Percentiles rank a stretch among this genome's conserved stretches.
Evolutionary conservation across 768 basidiomycete genomes (phyloP).

Genomic region (Suillus spraguei): DNA sequence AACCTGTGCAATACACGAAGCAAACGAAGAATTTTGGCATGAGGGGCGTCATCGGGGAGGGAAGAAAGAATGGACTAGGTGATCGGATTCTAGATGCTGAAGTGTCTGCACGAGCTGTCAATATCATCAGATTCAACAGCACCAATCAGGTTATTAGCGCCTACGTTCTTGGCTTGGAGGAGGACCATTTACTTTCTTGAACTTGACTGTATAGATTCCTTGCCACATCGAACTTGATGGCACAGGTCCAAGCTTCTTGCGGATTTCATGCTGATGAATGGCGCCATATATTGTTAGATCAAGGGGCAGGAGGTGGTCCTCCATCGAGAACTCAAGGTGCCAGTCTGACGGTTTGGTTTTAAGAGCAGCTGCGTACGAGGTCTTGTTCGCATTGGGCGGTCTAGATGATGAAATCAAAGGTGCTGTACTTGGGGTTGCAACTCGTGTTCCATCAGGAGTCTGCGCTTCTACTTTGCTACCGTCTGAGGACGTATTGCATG

Average conservation of each 20-base stretch:
- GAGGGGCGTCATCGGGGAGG: slow-evolving; percentile 79
- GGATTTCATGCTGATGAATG: slow-evolving; percentile 87
- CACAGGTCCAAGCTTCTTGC: slow-evolving; percentile 66
- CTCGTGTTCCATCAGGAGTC: slow-evolving; percentile 94
- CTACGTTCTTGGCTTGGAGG: slow-evolving; percentile 62
- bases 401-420: slow-evolving; percentile 35
- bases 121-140: slow-evolving; percentile 1
- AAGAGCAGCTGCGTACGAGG: slow-evolving; percentile 92
- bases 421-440: slow-evolving; percentile 78
- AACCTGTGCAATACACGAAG: slow-evolving; percentile 86
- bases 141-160: slow-evolving; percentile 21
- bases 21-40: slow-evolving; percentile 88
- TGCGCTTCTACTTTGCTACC: slow-evolving; percentile 95
- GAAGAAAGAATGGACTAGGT: slow-evolving; percentile 72
- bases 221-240: slow-evolving; percentile 84
- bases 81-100: slow-evolving; percentile 53
- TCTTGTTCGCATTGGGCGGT: slow-evolving; percentile 39
- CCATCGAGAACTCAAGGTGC: slow-evolving; percentile 96
- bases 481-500: slow-evolving; percentile 48
- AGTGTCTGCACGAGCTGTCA: slow-evolving; percentile 37
- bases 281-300: slow-evolving; percentile 97
- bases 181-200: slow-evolving; percentile 89
- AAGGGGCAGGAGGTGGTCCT: slow-evolving; percentile 79
- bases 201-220: slow-evolving; percentile 89
- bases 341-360: slow-evolving; percentile 93